A percentile compares a stretch with the other conserved stretches of the same genome.
phyloP scores from a whole-genome alignment of 306 rosid genomes.

The Cicer judaicum region DNA sequence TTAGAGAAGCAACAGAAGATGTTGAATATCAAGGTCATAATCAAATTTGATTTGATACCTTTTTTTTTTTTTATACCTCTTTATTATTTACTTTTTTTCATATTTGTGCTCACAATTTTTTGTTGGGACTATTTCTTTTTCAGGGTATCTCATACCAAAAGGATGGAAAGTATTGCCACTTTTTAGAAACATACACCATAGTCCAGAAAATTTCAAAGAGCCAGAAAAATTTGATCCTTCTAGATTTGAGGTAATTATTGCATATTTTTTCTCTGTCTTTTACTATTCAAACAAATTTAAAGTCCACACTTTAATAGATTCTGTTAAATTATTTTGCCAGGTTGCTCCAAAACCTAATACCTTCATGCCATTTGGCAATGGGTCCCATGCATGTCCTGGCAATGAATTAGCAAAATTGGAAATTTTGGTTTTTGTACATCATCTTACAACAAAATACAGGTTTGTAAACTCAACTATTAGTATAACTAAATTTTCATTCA shows the following conservation, averaged over 20 bases:
- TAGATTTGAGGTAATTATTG: slow-evolving; percentile 78
- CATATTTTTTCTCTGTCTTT: neutral
- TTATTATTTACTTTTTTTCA: neutral
- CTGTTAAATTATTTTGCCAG: slow-evolving; percentile 47
- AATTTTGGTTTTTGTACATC: slow-evolving; percentile 81
- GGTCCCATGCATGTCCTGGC: slow-evolving; percentile 94
- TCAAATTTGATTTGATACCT: slow-evolving; percentile 25
- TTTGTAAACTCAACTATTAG: slow-evolving; percentile 36
- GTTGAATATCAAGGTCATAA: slow-evolving; percentile 79
- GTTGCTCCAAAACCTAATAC: slow-evolving; percentile 83
- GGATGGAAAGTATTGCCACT: slow-evolving; percentile 98
- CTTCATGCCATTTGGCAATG: slow-evolving; percentile 91
- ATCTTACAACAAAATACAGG: slow-evolving; percentile 87
- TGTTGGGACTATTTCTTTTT: slow-evolving; percentile 12
- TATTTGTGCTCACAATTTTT: slow-evolving; percentile 20
- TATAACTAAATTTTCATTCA: neutral
- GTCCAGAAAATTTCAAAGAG: slow-evolving; percentile 68
- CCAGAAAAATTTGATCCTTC: slow-evolving; percentile 91
- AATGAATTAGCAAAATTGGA: slow-evolving; percentile 94
- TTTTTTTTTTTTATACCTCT: neutral
- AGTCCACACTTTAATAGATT: slow-evolving; percentile 31
- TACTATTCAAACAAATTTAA: slow-evolving; percentile 4
- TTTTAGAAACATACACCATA: slow-evolving; percentile 91
- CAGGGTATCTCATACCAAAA: slow-evolving; percentile 89
- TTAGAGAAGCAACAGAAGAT: slow-evolving; percentile 91